These are phyloP conservation scores for Juglanconis juglandina DNA, from an alignment of 2,329 filamentous ascomycete genomes.

Conservation along the genomic window DNA sequence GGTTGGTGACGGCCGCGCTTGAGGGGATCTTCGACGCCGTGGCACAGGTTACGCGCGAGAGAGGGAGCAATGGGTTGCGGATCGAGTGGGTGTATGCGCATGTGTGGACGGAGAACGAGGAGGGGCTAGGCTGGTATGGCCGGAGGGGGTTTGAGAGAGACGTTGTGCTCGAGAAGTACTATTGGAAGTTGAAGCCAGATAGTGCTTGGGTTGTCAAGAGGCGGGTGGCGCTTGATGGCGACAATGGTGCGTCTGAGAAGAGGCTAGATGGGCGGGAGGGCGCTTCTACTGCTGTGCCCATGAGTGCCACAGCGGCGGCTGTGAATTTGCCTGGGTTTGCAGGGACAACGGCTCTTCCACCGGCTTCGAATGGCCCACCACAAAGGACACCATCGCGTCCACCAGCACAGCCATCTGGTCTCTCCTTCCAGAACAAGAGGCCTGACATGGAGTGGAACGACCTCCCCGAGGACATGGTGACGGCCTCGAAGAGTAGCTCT, in stretches of 20 bases:
- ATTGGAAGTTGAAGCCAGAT: conserved; percentile 58
- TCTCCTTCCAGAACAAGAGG: conserved; percentile 57
- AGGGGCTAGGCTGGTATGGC: conserved; percentile 61
- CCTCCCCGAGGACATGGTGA: conserved; percentile 57
- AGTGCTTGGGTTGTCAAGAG: conserved; percentile 59
- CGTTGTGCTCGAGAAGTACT: conserved; percentile 55
- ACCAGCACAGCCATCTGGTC: conserved; percentile 25
- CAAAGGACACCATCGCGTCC: conserved; percentile 10
- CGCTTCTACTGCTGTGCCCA: background rate
- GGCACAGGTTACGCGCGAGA: conserved; percentile 30
- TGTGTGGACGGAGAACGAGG: conserved; percentile 65
- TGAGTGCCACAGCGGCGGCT: conserved; percentile 27
- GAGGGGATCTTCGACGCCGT: conserved; percentile 46
- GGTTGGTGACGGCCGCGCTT: conserved; percentile 56
- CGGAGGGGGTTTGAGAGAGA: conserved; percentile 53
- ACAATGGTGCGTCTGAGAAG: background rate
- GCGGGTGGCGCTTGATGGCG: conserved; percentile 17
- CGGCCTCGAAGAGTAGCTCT: conserved; percentile 20
- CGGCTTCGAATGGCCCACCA: conserved; percentile 10
- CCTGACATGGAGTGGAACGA: conserved; percentile 66
- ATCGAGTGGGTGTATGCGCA: conserved; percentile 49
- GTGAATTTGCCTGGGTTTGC: conserved; percentile 24
- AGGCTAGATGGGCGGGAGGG: background rate
- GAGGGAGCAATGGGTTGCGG: background rate
- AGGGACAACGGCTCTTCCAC: conserved; percentile 9